These are phyloP conservation scores for Fusarium musae DNA, from an alignment of 2,329 filamentous ascomycete genomes.

Conservation along the genomic window DNA sequence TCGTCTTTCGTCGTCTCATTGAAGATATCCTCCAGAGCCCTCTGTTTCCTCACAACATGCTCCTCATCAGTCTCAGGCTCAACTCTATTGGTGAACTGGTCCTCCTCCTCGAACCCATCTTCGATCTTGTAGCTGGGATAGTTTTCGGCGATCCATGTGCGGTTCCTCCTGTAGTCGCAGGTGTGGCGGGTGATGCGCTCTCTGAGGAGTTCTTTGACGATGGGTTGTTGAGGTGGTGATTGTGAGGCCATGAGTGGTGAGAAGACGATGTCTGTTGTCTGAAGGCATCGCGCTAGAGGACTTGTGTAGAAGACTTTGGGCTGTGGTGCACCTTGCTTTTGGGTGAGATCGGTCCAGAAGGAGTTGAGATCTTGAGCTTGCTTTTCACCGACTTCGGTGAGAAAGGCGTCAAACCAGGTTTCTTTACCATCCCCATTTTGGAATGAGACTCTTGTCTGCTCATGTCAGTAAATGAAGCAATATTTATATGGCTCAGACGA, in stretches of 20 bases:
- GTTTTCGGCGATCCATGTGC: constrained; percentile 58
- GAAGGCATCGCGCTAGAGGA: constrained; percentile 67
- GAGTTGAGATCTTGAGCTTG: constrained; percentile 63
- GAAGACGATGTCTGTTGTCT: constrained; percentile 66
- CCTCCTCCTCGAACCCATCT: constrained; percentile 64
- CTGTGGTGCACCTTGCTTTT: constrained; percentile 59
- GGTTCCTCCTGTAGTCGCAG: constrained; percentile 66
- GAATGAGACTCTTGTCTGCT: constrained; percentile 50
- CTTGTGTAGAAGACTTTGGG: constrained; percentile 67
- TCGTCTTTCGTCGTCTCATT: constrained; percentile 49
- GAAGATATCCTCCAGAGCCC: constrained; percentile 60
- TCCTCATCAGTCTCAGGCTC: constrained; percentile 61
- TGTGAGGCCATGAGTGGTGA: constrained; percentile 50
- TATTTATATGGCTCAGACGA: accelerated
- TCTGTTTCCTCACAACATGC: constrained; percentile 56
- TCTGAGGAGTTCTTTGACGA: constrained; percentile 67
- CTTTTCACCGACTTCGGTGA: constrained; percentile 62
- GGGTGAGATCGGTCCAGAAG: constrained; percentile 62
- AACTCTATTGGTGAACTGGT: constrained; percentile 62
- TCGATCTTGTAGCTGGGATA: constrained; percentile 66
- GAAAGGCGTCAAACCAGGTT: constrained; percentile 57
- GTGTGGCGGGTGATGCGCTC: constrained; percentile 71
- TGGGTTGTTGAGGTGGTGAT: constrained; percentile 58
- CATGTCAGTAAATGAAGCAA: neutral
- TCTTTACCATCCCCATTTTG: constrained; percentile 53